Percentiles rank a stretch among this genome's conserved stretches.
Evolutionary conservation across 495 filamentous ascomycete genomes (phyloP).

Genomic region (Talaromyces borbonicus): DNA sequence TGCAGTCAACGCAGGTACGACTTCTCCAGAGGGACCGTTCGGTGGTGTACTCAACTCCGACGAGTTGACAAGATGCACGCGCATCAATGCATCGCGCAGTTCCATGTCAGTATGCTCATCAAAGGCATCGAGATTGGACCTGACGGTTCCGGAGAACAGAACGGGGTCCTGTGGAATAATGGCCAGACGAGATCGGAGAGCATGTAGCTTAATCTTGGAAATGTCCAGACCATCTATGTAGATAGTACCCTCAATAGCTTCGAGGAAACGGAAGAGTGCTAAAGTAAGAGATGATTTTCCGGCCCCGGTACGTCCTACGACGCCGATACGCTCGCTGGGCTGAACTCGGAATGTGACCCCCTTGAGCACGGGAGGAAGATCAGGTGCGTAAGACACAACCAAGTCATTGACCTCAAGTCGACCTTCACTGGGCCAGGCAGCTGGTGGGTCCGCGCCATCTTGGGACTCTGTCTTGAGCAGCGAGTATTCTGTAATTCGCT

Average conservation of each 20-base stretch:
- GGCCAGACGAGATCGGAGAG: constrained; percentile 62
- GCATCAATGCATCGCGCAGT: constrained; percentile 62
- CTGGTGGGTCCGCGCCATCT: constrained; percentile 48
- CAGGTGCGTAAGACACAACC: constrained; percentile 64
- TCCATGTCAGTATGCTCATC: constrained; percentile 59
- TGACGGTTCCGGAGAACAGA: constrained; percentile 76
- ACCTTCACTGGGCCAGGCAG: constrained; percentile 72
- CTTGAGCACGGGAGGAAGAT: constrained; percentile 67
- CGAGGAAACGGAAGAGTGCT: constrained; percentile 75
- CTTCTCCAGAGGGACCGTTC: background rate
- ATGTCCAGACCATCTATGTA: constrained; percentile 69
- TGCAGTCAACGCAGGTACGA: constrained; percentile 14
- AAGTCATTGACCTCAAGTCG: constrained; percentile 63
- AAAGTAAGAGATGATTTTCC: constrained; percentile 80
- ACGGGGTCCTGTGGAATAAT: constrained; percentile 87
- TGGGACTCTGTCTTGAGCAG: constrained; percentile 60
- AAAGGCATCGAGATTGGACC: constrained; percentile 76
- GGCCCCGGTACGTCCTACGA: constrained; percentile 79
- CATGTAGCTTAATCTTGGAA: constrained; percentile 61
- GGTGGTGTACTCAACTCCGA: background rate
- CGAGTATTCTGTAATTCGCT: constrained; percentile 75
- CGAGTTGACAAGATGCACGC: constrained; percentile 1
- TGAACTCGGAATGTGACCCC: constrained; percentile 61
- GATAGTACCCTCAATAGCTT: constrained; percentile 60
- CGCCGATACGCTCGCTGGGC: constrained; percentile 65